A percentile compares a stretch with the other conserved stretches of the same genome.
These are phyloP conservation scores for Didymellaceae sp. DNA, from an alignment of 2,329 filamentous ascomycete genomes.

Conservation along the genomic window DNA sequence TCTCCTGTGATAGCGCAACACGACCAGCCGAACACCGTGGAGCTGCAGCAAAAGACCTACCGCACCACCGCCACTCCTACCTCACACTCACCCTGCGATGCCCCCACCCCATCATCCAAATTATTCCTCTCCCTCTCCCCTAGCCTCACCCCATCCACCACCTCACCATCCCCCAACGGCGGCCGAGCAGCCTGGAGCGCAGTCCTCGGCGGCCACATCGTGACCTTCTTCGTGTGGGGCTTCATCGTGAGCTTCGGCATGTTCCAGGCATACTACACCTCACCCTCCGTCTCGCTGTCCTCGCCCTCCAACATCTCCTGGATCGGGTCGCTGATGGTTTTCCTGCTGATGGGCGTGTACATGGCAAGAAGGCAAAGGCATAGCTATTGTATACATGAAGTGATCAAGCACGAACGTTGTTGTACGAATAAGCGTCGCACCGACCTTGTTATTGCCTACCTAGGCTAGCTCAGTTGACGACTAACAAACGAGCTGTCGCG, in stretches of 20 bases:
- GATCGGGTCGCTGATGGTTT: constrained; percentile 60
- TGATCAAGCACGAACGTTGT: not conserved
- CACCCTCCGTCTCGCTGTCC: constrained; percentile 47
- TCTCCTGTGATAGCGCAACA: too few species aligned
- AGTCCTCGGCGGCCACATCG: constrained; percentile 39
- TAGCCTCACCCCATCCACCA: too few species aligned
- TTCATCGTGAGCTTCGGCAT: constrained; percentile 53
- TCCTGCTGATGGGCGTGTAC: constrained; percentile 52
- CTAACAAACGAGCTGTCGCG: not conserved
- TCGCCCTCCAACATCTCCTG: constrained; percentile 57
- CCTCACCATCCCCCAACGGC: constrained; percentile 50
- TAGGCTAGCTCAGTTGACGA: constrained; percentile 3
- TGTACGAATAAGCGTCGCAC: too few species aligned
- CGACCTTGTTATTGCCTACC: too few species aligned
- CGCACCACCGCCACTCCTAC: too few species aligned
- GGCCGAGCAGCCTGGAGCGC: constrained; percentile 46
- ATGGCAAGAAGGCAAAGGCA: constrained; percentile 14
- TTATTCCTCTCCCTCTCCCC: too few species aligned
- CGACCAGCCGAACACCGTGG: too few species aligned
- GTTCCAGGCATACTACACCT: constrained; percentile 57
- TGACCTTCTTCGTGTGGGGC: constrained; percentile 48
- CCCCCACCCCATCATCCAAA: too few species aligned
- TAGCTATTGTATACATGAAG: too few species aligned
- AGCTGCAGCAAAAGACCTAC: too few species aligned
- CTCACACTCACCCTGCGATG: too few species aligned